Percentiles rank a stretch among this genome's conserved stretches.
phyloP scores from a whole-genome alignment of 495 filamentous ascomycete species.

The Alectoria sarmentosa region DNA sequence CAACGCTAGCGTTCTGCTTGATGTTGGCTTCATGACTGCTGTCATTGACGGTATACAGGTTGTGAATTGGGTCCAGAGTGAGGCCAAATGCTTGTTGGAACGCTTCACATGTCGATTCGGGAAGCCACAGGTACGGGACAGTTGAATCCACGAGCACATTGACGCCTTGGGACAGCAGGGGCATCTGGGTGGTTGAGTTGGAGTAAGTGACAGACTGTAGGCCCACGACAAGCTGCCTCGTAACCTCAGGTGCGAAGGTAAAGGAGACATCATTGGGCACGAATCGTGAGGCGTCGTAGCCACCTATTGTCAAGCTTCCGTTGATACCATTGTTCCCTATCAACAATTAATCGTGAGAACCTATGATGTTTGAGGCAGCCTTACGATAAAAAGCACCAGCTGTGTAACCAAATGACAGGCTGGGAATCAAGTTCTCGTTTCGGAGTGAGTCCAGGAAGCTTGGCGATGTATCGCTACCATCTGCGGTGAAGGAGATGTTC shows the following conservation, averaged over 20 bases:
- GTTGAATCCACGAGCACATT: constrained; percentile 54
- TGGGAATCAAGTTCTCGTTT: constrained; percentile 44
- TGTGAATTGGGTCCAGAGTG: constrained; percentile 33
- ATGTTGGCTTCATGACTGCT: constrained; percentile 37
- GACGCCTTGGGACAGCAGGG: constrained; percentile 39
- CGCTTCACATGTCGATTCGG: constrained; percentile 45
- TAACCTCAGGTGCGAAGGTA: constrained; percentile 37
- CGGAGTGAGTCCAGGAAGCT: constrained; percentile 46
- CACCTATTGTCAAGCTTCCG: constrained; percentile 51
- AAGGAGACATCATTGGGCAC: constrained; percentile 46
- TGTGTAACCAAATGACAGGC: constrained; percentile 55
- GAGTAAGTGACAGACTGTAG: constrained; percentile 43
- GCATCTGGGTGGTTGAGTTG: constrained; percentile 28
- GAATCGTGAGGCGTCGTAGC: constrained; percentile 52
- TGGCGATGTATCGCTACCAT: constrained; percentile 32
- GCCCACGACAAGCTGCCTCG: constrained; percentile 44
- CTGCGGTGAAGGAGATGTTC: constrained; percentile 34
- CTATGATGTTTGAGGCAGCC: constrained; percentile 9
- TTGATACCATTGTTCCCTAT: constrained; percentile 35
- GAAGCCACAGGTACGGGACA: constrained; percentile 59
- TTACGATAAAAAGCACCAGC: constrained; percentile 54
- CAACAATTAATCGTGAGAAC: neutral
- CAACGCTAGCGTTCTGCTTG: constrained; percentile 40
- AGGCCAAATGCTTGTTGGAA: constrained; percentile 51
- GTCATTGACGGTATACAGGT: constrained; percentile 48